Evolutionary conservation across 2,329 filamentous ascomycete species (phyloP).

Genomic region (Phoma sp.): DNA sequence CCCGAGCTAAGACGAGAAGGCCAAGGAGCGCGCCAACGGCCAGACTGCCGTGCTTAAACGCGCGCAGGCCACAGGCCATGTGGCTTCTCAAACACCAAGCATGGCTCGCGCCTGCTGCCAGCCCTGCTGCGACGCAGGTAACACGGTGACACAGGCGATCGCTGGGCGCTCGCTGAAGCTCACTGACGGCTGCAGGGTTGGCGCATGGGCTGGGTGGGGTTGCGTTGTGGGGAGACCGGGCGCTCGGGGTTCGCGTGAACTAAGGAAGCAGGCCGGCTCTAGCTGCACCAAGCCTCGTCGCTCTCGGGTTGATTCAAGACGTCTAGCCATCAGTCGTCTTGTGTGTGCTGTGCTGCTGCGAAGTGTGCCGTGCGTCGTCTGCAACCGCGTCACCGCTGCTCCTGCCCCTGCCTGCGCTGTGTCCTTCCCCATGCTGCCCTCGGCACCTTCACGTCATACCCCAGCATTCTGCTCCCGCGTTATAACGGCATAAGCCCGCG

Average conservation of each 20-base stretch:
- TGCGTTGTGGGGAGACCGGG: slow-evolving; percentile 15
- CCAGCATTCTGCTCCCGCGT: slow-evolving; percentile 8
- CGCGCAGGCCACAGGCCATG: background rate
- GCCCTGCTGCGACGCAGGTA: slow-evolving; percentile 7
- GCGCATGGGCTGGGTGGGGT: slow-evolving; percentile 10
- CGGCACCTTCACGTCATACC: slow-evolving; percentile 12
- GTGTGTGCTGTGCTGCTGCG: slow-evolving; percentile 9
- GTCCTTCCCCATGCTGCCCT: slow-evolving; percentile 17
- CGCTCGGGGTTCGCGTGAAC: slow-evolving; percentile 11
- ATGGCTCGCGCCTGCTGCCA: background rate
- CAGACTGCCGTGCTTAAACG: background rate
- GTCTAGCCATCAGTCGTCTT: slow-evolving; percentile 11
- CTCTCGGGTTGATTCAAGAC: slow-evolving; percentile 18
- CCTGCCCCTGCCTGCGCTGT: background rate
- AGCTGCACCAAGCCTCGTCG: slow-evolving; percentile 12
- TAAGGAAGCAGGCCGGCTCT: slow-evolving; percentile 11
- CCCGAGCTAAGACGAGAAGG: background rate
- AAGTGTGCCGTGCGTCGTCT: slow-evolving; percentile 11
- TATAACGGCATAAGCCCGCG: slow-evolving; percentile 11
- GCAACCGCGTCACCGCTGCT: slow-evolving; percentile 9
- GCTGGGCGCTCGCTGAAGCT: background rate
- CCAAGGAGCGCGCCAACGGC: background rate
- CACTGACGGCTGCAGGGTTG: slow-evolving; percentile 14
- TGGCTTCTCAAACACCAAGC: background rate
- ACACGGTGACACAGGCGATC: slow-evolving; percentile 10